phyloP scores from a whole-genome alignment of 192 early-diverging fungal species.

The Coemansia sp. region DNA sequence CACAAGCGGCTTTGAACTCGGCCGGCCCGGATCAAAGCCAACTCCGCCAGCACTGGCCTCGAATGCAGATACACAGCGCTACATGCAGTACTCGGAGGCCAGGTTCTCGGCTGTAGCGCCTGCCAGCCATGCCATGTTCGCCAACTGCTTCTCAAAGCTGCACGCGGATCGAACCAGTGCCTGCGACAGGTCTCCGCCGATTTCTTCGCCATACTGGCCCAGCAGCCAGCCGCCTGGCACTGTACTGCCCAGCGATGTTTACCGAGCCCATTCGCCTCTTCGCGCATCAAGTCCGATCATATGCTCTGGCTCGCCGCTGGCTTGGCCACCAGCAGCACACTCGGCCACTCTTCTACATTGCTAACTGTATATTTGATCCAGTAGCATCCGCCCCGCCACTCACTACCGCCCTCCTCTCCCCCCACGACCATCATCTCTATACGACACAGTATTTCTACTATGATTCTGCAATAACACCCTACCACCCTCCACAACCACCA shows the following conservation, averaged over 20 bases:
- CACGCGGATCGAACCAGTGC: not conserved
- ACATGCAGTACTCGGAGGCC: conserved; percentile 44
- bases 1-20: not conserved
- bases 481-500: too few relatives aligned
- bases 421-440: too few relatives aligned
- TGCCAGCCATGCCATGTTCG: not conserved
- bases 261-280: conserved; percentile 4
- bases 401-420: too few relatives aligned
- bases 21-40: not conserved
- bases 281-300: conserved; percentile 23
- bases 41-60: not conserved
- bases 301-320: conserved; percentile 27
- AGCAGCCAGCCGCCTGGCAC: not conserved
- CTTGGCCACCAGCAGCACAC: conserved; percentile 8
- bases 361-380: not conserved
- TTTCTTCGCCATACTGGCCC: not conserved
- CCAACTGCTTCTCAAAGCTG: not conserved
- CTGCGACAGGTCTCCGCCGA: not conserved
- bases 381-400: not conserved
- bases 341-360: conserved; percentile 30
- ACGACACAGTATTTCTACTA: too few relatives aligned
- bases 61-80: conserved; percentile 21
- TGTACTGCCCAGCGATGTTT: not conserved
- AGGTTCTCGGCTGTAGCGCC: conserved; percentile 12
- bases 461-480: too few relatives aligned